Evolutionary conservation across 2,329 filamentous ascomycete genomes (phyloP), one percentile per base, ranked within the genome.

Genomic region (Fusarium brachygibbosum): DNA sequence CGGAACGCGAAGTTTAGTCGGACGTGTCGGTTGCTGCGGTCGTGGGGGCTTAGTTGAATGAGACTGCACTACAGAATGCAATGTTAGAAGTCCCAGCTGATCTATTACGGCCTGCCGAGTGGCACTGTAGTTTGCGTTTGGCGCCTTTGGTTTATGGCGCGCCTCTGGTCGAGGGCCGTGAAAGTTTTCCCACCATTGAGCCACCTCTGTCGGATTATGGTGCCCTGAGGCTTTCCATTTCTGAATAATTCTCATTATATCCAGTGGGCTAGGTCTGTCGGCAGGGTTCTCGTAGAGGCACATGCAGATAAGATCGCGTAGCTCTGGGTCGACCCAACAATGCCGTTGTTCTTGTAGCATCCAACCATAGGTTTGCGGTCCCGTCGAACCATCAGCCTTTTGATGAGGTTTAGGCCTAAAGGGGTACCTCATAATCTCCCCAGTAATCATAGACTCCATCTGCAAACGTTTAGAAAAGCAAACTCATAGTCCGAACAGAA

Each of bases 371-470:
- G 74, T 73, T 5, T 53, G 40, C 6, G 55, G 55, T 9, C 38
- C 41, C 12, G 17, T 40, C 9, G 16, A 23, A 13, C 49, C 44
- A 13, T 68, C 38, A 6, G 35, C 16, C 5, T 38, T 46, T 2
- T 40, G 10, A 25, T 73, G 68, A 2, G 16, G 10, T n/a, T 28
- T 35, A 14, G 59, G 17, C 6, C 25, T 44, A 17, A 73, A 68
- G 3, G 73, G 73, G 32, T 71, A 66, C 8, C 37, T 56, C 3
- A 45, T 7, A 16, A 55, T 48, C 5, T 57, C 40, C 7, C 60
- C 35, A 7, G 76, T 77, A 9, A 76, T 70, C n/a, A 71, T 42
- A 1, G 72, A 60, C 41, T 77, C 71, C 74, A 77, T 77, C 76
- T 77, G 28, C 9, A 12, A 17, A 12, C 11, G 6, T 23, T 73